A percentile compares a stretch with the other conserved stretches of the same genome.
phyloP scores from a whole-genome alignment of 441 rosid genomes.

The Adansonia grandidieri region DNA sequence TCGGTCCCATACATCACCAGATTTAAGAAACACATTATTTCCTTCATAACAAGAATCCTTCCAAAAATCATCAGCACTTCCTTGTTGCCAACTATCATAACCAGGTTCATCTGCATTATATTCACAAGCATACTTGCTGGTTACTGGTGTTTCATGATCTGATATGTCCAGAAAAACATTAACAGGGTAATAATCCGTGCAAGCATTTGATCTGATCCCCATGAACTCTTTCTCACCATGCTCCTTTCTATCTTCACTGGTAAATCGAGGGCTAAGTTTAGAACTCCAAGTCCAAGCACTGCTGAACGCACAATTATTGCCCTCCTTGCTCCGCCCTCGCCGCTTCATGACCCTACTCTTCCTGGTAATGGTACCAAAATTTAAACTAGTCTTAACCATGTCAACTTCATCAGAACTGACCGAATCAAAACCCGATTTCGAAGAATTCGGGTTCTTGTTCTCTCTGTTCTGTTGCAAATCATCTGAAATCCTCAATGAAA shows the following conservation, averaged over 20 bases:
- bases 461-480: conserved; percentile 44
- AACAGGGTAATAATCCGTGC: conserved; percentile 15
- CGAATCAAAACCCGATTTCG: conserved; percentile 36
- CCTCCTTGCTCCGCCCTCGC: conserved; percentile 36
- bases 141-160: conserved; percentile 32
- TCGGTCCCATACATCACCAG: conserved; percentile 31
- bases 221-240: conserved; percentile 26
- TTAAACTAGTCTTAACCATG: conserved; percentile 32
- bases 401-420: conserved; percentile 30
- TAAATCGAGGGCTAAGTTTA: conserved; percentile 33
- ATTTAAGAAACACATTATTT: conserved; percentile 24
- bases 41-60: conserved; percentile 16
- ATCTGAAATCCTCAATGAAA: conserved; percentile 28
- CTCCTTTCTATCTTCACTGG: conserved; percentile 35
- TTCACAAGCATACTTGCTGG: conserved; percentile 38
- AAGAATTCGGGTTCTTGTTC: conserved; percentile 45
- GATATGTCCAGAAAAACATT: conserved; percentile 28
- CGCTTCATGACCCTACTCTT: conserved; percentile 59
- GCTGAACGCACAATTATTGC: conserved; percentile 31
- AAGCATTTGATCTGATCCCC: conserved; percentile 31
- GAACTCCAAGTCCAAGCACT: conserved; percentile 48
- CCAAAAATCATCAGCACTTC: conserved; percentile 21
- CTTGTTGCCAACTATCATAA: conserved; percentile 27
- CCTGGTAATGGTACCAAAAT: conserved; percentile 51
- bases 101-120: conserved; percentile 31